Conservation (phyloP, 2,329 filamentous ascomycete species). For the Hypoxylon sp. region DNA sequence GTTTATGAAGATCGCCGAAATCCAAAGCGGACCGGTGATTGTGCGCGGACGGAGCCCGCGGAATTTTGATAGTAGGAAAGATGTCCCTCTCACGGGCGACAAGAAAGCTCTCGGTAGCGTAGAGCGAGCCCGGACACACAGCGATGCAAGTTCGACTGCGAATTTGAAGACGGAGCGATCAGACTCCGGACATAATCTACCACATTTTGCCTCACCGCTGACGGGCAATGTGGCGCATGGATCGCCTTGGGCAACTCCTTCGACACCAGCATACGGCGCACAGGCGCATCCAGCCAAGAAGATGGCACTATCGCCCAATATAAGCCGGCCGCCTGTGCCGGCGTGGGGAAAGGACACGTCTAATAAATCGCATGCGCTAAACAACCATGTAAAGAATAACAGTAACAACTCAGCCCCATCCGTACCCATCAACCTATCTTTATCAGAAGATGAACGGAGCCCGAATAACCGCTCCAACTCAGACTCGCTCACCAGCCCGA, state of each 20-base stretch:
- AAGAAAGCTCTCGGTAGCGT: slow-evolving; percentile 61
- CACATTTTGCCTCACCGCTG: slow-evolving; percentile 48
- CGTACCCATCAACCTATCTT: slow-evolving; percentile 64
- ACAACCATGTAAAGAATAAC: slow-evolving; percentile 46
- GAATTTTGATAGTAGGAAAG: slow-evolving; percentile 91
- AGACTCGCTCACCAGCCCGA: slow-evolving; percentile 65
- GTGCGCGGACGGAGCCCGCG: slow-evolving; percentile 91
- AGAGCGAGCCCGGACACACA: slow-evolving; percentile 61
- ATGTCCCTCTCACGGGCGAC: slow-evolving; percentile 63
- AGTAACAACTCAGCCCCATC: slow-evolving; percentile 46
- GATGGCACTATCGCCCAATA: slow-evolving; percentile 65
- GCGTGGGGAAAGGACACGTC: slow-evolving; percentile 58
- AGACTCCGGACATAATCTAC: slow-evolving; percentile 47
- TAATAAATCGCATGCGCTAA: slow-evolving; percentile 44
- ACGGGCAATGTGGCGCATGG: slow-evolving; percentile 29
- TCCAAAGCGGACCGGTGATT: slow-evolving; percentile 93
- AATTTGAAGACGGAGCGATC: slow-evolving; percentile 52
- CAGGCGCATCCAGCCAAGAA: slow-evolving; percentile 63
- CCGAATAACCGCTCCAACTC: slow-evolving; percentile 64
- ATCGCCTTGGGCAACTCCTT: slow-evolving; percentile 58
- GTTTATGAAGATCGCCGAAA: slow-evolving; percentile 81
- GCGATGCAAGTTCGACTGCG: slow-evolving; percentile 49
- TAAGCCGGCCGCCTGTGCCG: slow-evolving; percentile 67
- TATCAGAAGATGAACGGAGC: slow-evolving; percentile 72
- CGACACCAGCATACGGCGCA: slow-evolving; percentile 47